phyloP scores from a whole-genome alignment of 2,329 filamentous ascomycete species.

The Coniochaeta pulveracea region DNA sequence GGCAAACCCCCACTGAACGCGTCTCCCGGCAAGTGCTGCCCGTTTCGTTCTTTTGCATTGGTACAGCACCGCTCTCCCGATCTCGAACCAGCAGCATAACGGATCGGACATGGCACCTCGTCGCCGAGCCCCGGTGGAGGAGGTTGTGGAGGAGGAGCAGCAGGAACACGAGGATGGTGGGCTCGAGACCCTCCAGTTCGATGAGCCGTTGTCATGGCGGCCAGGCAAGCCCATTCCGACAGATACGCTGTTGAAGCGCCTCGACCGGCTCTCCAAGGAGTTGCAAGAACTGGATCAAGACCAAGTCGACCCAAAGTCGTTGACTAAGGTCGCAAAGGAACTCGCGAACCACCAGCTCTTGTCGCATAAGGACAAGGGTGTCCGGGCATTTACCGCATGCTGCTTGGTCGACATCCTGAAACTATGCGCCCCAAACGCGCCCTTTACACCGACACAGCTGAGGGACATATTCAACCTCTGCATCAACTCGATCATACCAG shows the following conservation, averaged over 20 bases:
- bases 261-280: slow-evolving; percentile 74
- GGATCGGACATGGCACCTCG: slow-evolving; percentile 30
- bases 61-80: too few species aligned
- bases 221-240: slow-evolving; percentile 83
- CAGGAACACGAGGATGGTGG: slow-evolving; percentile 26
- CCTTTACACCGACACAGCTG: slow-evolving; percentile 79
- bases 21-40: too few species aligned
- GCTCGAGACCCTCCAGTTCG: slow-evolving; percentile 55
- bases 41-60: too few species aligned
- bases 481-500: slow-evolving; percentile 70
- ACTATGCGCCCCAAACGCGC: slow-evolving; percentile 88
- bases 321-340: slow-evolving; percentile 74
- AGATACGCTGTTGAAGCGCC: slow-evolving; percentile 66
- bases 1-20: too few species aligned
- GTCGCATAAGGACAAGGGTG: slow-evolving; percentile 84
- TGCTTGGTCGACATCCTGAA: slow-evolving; percentile 90
- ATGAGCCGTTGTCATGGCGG: slow-evolving; percentile 80
- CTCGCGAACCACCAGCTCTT: slow-evolving; percentile 73
- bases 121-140: slow-evolving; percentile 24
- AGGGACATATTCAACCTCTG: slow-evolving; percentile 96
- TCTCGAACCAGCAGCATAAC: too few species aligned
- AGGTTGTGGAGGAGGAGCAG: slow-evolving; percentile 26
- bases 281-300: slow-evolving; percentile 81
- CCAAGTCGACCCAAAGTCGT: slow-evolving; percentile 69
- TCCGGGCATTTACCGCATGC: slow-evolving; percentile 78